A percentile compares a stretch with the other conserved stretches of the same genome.
These are phyloP conservation scores for Heracleum sosnowskyi DNA, from an alignment of 129 eudicot genomes.

Conservation along the genomic window DNA sequence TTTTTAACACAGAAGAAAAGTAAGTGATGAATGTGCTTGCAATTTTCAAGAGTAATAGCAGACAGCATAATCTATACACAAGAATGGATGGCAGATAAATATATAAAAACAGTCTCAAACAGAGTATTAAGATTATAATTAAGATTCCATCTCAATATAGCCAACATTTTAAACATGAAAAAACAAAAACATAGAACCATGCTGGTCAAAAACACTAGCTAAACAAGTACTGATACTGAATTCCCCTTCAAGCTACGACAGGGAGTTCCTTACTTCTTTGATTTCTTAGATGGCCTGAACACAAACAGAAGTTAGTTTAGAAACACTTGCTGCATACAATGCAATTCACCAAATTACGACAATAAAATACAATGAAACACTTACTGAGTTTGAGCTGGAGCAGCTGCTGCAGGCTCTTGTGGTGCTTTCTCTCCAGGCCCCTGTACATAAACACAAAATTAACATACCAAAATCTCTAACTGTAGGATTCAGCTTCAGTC, in stretches of 20 bases:
- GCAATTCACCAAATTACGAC: not conserved
- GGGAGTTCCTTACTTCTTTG: slow-evolving; percentile 52
- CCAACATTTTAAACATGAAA: slow-evolving; percentile 15
- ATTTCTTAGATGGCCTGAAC: slow-evolving; percentile 56
- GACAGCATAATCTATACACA: not conserved
- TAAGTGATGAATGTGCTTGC: not conserved
- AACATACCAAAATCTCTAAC: not conserved
- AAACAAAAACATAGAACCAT: slow-evolving; percentile 6
- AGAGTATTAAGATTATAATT: slow-evolving; percentile 14
- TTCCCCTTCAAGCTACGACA: slow-evolving; percentile 14
- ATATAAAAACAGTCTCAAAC: slow-evolving; percentile 15
- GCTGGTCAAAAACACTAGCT: slow-evolving; percentile 32
- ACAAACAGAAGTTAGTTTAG: not conserved
- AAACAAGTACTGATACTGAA: not conserved
- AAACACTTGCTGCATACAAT: not conserved
- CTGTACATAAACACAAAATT: slow-evolving; percentile 11
- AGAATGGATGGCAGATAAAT: too few relatives aligned
- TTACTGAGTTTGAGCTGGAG: slow-evolving; percentile 47
- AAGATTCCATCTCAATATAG: slow-evolving; percentile 13
- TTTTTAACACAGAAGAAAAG: not conserved
- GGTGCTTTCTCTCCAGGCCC: slow-evolving; percentile 49
- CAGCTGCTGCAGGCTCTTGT: slow-evolving; percentile 36
- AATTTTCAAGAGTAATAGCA: not conserved
- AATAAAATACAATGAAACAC: slow-evolving; percentile 3
- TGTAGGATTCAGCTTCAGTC: not conserved